Conservation (phyloP, 306 rosid genomes). For the Ammopiptanthus mongolicus region DNA sequence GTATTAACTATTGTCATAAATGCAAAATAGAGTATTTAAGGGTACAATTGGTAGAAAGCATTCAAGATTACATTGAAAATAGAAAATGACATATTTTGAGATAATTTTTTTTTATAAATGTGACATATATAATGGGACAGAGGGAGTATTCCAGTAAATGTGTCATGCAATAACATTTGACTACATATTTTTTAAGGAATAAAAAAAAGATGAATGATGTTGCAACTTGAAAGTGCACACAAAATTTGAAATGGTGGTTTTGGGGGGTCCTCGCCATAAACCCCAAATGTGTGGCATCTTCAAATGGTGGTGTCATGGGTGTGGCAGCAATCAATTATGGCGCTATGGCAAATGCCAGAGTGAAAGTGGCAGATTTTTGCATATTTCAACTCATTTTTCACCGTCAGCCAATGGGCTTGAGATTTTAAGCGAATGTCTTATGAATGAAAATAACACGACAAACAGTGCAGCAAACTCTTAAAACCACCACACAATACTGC, state of each 20-base stretch:
- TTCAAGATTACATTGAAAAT: no score
- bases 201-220: background rate
- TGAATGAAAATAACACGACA: background rate
- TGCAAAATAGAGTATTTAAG: no score
- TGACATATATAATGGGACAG: no score
- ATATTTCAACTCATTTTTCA: background rate
- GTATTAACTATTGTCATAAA: no score
- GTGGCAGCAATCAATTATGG: background rate
- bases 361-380: background rate
- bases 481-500: background rate
- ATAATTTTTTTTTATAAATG: no score
- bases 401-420: background rate
- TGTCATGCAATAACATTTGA: background rate
- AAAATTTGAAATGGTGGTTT: background rate
- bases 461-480: background rate
- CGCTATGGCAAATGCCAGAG: background rate
- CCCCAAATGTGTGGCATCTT: background rate
- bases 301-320: background rate
- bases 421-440: background rate
- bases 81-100: no score
- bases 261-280: background rate
- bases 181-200: constrained; percentile 1
- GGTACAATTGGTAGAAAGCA: no score
- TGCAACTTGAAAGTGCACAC: constrained; percentile 2
- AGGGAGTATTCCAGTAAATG: background rate